These are phyloP conservation scores for Rugonectria rugulosa DNA, from an alignment of 2,329 filamentous ascomycete species.

Conservation along the genomic window DNA sequence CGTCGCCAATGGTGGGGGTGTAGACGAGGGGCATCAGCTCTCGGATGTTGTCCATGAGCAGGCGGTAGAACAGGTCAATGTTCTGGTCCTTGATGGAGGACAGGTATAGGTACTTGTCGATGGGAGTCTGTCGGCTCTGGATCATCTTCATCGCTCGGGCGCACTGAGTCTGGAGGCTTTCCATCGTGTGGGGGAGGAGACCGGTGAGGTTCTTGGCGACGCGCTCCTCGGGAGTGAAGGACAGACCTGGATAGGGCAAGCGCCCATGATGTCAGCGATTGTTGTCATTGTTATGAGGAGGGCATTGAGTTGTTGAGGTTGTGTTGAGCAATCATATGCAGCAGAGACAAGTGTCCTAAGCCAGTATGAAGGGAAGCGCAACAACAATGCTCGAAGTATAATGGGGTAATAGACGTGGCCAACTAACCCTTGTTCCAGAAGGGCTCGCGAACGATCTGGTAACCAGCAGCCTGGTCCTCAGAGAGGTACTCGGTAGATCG, in stretches of 20 bases:
- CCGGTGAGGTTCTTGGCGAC: constrained; percentile 71
- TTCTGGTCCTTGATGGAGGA: constrained; percentile 78
- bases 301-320: neutral
- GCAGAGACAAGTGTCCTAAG: constrained; percentile 10
- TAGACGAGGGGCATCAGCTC: constrained; percentile 87
- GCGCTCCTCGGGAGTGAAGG: constrained; percentile 70
- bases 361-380: constrained; percentile 13
- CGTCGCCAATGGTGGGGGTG: constrained; percentile 92
- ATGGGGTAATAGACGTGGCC: neutral
- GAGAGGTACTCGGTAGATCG: constrained; percentile 61
- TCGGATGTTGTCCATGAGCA: constrained; percentile 78
- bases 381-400: neutral
- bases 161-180: constrained; percentile 66
- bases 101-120: constrained; percentile 87
- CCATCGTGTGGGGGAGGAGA: constrained; percentile 70
- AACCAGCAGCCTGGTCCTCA: constrained; percentile 61
- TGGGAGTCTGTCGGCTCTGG: constrained; percentile 69
- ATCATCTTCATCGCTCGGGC: constrained; percentile 78
- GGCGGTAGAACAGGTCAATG: constrained; percentile 82
- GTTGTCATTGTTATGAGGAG: neutral
- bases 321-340: constrained; percentile 20
- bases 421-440: constrained; percentile 71
- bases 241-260: constrained; percentile 57
- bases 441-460: constrained; percentile 68
- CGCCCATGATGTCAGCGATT: neutral